Evolutionary conservation across 1,284 basidiomycete genomes (phyloP).

Genomic region (Rhodotorula sp.): DNA sequence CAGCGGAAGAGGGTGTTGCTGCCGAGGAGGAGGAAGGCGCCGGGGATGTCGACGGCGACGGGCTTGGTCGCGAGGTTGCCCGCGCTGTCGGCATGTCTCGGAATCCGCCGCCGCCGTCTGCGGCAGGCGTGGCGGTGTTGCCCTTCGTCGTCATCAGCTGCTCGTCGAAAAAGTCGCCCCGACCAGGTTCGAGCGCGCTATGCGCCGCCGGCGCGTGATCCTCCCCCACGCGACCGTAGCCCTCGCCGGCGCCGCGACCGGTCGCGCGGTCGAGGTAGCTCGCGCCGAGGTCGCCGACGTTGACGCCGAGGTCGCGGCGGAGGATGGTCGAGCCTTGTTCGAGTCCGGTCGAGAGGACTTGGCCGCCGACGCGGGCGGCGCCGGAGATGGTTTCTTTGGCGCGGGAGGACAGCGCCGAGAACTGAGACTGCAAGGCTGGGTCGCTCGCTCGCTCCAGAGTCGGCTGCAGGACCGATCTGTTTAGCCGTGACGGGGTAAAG

Average conservation of each 20-base stretch:
- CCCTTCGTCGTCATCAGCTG: conserved; percentile 21
- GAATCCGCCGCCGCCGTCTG: conserved; percentile 12
- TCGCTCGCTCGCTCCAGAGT: conserved; percentile 71
- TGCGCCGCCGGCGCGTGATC: conserved; percentile 12
- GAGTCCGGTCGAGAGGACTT: conserved; percentile 51
- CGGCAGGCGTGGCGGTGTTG: neutral
- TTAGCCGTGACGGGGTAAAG: no score
- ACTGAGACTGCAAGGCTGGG: conserved; percentile 68
- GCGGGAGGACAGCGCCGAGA: conserved; percentile 66
- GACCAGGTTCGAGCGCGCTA: conserved; percentile 14
- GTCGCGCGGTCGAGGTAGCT: conserved; percentile 37
- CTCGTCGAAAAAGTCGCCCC: conserved; percentile 42
- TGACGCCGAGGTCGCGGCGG: conserved; percentile 69
- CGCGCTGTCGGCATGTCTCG: conserved; percentile 14
- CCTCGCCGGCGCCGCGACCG: conserved; percentile 30
- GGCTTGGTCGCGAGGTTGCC: neutral
- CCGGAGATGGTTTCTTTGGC: conserved; percentile 63
- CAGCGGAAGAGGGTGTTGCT: neutral
- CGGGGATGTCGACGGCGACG: neutral
- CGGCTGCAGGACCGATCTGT: conserved; percentile 64
- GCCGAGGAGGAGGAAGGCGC: neutral
- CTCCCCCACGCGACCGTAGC: conserved; percentile 31
- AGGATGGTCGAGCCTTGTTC: conserved; percentile 58
- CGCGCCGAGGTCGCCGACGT: conserved; percentile 62
- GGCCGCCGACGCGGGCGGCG: conserved; percentile 58